Evolutionary conservation across 2,329 filamentous ascomycete species (phyloP).

Genomic region (Ophiognomonia clavigignenti-juglandacearum): DNA sequence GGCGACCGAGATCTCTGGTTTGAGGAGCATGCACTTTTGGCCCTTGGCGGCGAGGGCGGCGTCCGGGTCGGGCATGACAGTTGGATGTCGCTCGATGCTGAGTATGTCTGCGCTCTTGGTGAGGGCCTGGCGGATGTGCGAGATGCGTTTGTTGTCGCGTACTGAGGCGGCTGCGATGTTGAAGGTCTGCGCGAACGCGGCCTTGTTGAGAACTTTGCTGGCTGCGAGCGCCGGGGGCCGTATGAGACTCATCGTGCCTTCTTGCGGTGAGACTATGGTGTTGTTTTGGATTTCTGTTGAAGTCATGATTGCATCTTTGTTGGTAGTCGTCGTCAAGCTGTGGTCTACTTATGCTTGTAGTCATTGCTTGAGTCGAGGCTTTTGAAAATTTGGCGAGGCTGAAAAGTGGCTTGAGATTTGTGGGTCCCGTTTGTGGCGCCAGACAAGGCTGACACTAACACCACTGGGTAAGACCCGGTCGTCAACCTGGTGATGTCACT

Average conservation of each 20-base stretch:
- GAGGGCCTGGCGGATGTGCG: slow-evolving; percentile 63
- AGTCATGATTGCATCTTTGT: slow-evolving; percentile 3
- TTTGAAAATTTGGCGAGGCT: slow-evolving; percentile 15
- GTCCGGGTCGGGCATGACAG: slow-evolving; percentile 61
- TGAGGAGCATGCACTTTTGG: slow-evolving; percentile 57
- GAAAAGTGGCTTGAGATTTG: not conserved
- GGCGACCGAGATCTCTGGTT: slow-evolving; percentile 48
- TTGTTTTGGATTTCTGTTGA: not conserved
- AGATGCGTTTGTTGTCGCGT: slow-evolving; percentile 69
- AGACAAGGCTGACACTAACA: slow-evolving; percentile 15
- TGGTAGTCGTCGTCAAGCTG: not conserved
- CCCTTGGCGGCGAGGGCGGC: slow-evolving; percentile 46
- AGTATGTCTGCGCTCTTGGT: slow-evolving; percentile 63
- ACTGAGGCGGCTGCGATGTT: slow-evolving; percentile 75
- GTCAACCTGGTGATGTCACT: slow-evolving; percentile 15
- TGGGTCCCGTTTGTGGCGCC: slow-evolving; percentile 12
- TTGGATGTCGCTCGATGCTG: slow-evolving; percentile 55
- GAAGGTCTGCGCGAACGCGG: slow-evolving; percentile 74
- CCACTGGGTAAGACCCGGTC: too few species aligned
- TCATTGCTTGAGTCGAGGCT: not conserved
- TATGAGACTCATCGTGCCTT: slow-evolving; percentile 52
- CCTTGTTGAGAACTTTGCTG: slow-evolving; percentile 74
- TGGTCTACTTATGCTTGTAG: slow-evolving; percentile 1
- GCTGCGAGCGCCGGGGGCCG: slow-evolving; percentile 74
- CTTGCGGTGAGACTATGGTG: not conserved